phyloP scores from a whole-genome alignment of 2,329 filamentous ascomycete genomes.

The Neurospora crassa region DNA sequence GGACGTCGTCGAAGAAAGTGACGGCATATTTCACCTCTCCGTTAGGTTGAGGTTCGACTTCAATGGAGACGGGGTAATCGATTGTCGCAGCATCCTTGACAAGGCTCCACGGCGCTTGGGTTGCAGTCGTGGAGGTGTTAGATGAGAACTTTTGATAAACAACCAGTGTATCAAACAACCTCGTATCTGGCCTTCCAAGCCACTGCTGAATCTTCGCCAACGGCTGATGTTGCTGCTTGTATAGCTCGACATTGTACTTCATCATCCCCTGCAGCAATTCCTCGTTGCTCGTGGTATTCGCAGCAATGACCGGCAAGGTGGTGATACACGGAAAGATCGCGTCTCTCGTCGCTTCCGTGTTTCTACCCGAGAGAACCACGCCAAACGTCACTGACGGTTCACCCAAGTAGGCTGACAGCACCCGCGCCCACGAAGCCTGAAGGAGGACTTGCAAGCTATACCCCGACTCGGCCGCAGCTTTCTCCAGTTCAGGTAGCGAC shows the following conservation, averaged over 20 bases:
- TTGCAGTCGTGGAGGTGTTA: neutral
- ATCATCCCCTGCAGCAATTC: conserved; percentile 55
- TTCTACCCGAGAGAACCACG: conserved; percentile 67
- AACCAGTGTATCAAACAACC: conserved; percentile 76
- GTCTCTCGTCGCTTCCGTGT: conserved; percentile 45
- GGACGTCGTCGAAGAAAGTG: conserved; percentile 52
- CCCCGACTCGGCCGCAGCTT: conserved; percentile 44
- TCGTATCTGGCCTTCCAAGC: conserved; percentile 53
- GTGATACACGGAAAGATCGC: conserved; percentile 71
- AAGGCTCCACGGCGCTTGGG: conserved; percentile 43
- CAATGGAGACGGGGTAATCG: conserved; percentile 74
- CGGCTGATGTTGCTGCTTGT: conserved; percentile 63
- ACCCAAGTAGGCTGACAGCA: conserved; percentile 69
- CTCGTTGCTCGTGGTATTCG: conserved; percentile 41
- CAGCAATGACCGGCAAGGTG: conserved; percentile 64
- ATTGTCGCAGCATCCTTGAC: conserved; percentile 57
- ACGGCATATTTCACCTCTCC: conserved; percentile 51
- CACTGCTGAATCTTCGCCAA: conserved; percentile 64
- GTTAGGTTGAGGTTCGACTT: conserved; percentile 50
- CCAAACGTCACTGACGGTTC: conserved; percentile 70
- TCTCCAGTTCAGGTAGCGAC: conserved; percentile 39
- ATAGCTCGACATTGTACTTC: conserved; percentile 51
- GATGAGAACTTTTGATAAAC: conserved; percentile 61
- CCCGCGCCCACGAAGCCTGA: conserved; percentile 67
- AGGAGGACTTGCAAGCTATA: conserved; percentile 68